Percentiles rank a stretch among this genome's conserved stretches.
These are phyloP conservation scores for Irineochytrium annulatum DNA, from an alignment of 192 early-diverging fungal species.

Conservation along the genomic window DNA sequence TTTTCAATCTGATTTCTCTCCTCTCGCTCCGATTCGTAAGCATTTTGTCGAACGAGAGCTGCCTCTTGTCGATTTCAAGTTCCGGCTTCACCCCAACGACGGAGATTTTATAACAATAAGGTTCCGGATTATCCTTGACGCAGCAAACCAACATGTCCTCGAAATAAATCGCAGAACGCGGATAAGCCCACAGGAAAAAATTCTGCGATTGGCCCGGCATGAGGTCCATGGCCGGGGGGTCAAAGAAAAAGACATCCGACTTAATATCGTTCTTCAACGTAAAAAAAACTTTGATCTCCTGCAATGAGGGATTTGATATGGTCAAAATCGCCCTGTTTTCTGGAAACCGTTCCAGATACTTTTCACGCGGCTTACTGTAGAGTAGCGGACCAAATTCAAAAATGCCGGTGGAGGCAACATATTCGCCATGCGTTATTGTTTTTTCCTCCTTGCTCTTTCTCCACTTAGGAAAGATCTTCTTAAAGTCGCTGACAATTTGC, in stretches of 20 bases:
- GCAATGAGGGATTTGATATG: conserved; percentile 40
- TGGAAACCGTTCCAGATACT: conserved; percentile 53
- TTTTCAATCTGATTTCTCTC: conserved; percentile 52
- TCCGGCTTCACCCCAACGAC: conserved; percentile 59
- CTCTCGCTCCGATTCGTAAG: conserved; percentile 48
- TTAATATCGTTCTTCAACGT: conserved; percentile 49
- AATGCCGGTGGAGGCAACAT: conserved; percentile 31
- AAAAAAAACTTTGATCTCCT: conserved; percentile 47
- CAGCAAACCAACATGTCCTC: conserved; percentile 53
- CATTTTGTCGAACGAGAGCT: conserved; percentile 58
- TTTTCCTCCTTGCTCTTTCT: conserved; percentile 47
- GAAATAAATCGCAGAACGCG: conserved; percentile 34
- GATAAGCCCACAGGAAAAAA: conserved; percentile 53
- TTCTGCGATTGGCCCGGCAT: conserved; percentile 38
- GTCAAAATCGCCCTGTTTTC: conserved; percentile 52
- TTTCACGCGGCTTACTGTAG: conserved; percentile 56
- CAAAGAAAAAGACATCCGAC: conserved; percentile 56
- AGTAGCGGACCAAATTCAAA: conserved; percentile 60
- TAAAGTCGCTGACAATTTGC: conserved; percentile 37
- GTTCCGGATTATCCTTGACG: conserved; percentile 67
- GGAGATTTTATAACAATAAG: conserved; percentile 49
- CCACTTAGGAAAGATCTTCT: conserved; percentile 48
- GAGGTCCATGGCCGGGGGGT: conserved; percentile 47
- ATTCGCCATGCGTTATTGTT: conserved; percentile 49
- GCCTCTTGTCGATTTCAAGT: conserved; percentile 57